phyloP scores from a whole-genome alignment of 306 rosid genomes.

The Vachellia collinsii region DNA sequence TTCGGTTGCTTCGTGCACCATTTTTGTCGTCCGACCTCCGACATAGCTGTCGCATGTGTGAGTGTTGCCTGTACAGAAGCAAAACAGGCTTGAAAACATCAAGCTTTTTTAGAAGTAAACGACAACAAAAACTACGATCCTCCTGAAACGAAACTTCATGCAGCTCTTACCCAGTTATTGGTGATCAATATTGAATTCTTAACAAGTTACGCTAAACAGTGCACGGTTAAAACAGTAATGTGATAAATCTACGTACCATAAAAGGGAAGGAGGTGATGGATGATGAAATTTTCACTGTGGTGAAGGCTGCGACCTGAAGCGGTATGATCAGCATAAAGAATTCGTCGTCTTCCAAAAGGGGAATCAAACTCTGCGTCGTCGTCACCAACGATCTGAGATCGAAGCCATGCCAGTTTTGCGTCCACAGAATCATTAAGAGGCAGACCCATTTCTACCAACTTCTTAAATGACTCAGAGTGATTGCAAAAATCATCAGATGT shows the following conservation, averaged over 20 bases:
- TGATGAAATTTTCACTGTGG: constrained; percentile 64
- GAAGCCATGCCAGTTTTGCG: constrained; percentile 56
- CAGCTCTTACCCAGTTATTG: background rate
- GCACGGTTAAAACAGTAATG: background rate
- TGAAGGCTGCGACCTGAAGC: constrained; percentile 79
- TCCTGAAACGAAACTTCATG: no score
- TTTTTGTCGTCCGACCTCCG: constrained; percentile 72
- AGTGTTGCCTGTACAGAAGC: constrained; percentile 56
- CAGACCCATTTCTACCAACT: constrained; percentile 35
- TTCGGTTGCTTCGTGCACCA: constrained; percentile 53
- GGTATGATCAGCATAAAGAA: constrained; percentile 86
- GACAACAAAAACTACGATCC: background rate
- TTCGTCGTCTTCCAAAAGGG: constrained; percentile 59
- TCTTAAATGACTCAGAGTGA: constrained; percentile 34
- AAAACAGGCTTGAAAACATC: background rate
- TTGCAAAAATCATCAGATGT: constrained; percentile 34
- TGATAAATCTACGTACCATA: constrained; percentile 53
- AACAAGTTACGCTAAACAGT: background rate
- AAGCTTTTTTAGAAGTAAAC: background rate
- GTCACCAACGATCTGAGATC: constrained; percentile 64
- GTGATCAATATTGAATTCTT: background rate
- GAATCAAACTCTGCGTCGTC: constrained; percentile 54
- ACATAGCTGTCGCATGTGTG: constrained; percentile 81
- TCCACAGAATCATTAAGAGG: constrained; percentile 37
- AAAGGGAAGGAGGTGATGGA: constrained; percentile 69